Percentiles rank a stretch among this genome's conserved stretches.
These are phyloP conservation scores for Closterium sp. DNA, from an alignment of 139 green algal genomes.

Conservation along the genomic window DNA sequence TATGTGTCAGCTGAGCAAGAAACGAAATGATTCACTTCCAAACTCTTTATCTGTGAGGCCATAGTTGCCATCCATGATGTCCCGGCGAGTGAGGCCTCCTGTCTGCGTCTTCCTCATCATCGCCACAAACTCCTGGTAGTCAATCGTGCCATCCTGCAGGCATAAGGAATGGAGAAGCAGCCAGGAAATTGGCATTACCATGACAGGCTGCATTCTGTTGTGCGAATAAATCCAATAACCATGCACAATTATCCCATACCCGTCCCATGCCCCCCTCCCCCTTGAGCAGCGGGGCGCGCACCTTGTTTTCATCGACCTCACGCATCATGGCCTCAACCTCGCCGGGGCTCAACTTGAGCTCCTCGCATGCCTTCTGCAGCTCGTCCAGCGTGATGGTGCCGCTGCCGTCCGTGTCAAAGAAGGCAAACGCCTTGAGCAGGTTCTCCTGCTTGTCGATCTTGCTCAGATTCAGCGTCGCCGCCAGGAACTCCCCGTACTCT, in stretches of 20 bases:
- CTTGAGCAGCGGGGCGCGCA: background rate
- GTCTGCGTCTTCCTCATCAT: slow-evolving; percentile 45
- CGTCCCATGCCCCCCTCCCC: no score
- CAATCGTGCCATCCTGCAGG: slow-evolving; percentile 48
- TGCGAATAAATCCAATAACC: no score
- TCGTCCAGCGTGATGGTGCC: slow-evolving; percentile 52
- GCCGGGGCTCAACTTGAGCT: slow-evolving; percentile 14
- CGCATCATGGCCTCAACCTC: slow-evolving; percentile 32
- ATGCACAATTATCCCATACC: no score
- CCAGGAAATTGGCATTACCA: background rate
- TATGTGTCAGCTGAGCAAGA: background rate
- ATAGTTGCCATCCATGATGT: slow-evolving; percentile 17
- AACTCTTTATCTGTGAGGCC: background rate
- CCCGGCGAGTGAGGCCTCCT: background rate
- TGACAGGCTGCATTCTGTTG: no score
- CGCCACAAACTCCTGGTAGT: slow-evolving; percentile 54
- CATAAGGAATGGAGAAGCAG: background rate
- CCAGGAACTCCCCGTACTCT: slow-evolving; percentile 85
- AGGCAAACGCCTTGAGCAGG: slow-evolving; percentile 50
- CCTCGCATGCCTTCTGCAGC: slow-evolving; percentile 23
- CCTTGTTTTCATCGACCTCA: slow-evolving; percentile 43
- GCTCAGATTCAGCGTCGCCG: slow-evolving; percentile 60
- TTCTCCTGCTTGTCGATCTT: slow-evolving; percentile 56
- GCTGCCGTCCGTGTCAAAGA: slow-evolving; percentile 46
- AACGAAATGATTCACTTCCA: background rate